Percentiles rank a stretch among this genome's conserved stretches.
Conservation (phyloP, 2,329 filamentous ascomycete genomes). For the Daldinia eschscholtzii region DNA sequence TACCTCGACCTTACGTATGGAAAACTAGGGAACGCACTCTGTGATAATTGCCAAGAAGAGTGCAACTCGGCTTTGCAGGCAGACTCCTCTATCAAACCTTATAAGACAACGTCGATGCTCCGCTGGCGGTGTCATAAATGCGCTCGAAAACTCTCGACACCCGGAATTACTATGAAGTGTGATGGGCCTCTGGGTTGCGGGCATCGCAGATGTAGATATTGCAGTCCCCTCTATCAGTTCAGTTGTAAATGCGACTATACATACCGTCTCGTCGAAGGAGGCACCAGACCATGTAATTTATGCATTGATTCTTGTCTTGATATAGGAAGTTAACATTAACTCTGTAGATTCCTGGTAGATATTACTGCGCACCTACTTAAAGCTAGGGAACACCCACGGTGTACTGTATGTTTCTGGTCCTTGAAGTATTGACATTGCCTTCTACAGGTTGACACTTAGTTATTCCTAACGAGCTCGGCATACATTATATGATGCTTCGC, state of each 20-base stretch:
- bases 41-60: conserved; percentile 20
- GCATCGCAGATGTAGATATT: conserved; percentile 36
- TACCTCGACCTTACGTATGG: conserved; percentile 33
- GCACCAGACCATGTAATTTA: conserved; percentile 14
- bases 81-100: neutral
- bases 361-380: too few species aligned
- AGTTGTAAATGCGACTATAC: conserved; percentile 30
- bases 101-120: neutral
- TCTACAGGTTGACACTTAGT: too few species aligned
- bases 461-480: too few species aligned
- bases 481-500: too few species aligned
- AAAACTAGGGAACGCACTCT: conserved; percentile 15
- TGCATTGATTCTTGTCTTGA: conserved; percentile 24
- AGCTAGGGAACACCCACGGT: neutral
- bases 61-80: neutral
- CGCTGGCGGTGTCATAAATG: conserved; percentile 41
- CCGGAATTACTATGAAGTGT: conserved; percentile 33
- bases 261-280: conserved; percentile 21
- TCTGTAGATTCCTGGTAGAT: too few species aligned
- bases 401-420: neutral
- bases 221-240: conserved; percentile 30
- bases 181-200: conserved; percentile 19
- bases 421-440: too few species aligned
- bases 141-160: neutral
- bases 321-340: neutral